A percentile compares a stretch with the other conserved stretches of the same genome.
These are phyloP conservation scores for Peterozyma xylosa DNA, from an alignment of 805 yeast species.

Conservation along the genomic window DNA sequence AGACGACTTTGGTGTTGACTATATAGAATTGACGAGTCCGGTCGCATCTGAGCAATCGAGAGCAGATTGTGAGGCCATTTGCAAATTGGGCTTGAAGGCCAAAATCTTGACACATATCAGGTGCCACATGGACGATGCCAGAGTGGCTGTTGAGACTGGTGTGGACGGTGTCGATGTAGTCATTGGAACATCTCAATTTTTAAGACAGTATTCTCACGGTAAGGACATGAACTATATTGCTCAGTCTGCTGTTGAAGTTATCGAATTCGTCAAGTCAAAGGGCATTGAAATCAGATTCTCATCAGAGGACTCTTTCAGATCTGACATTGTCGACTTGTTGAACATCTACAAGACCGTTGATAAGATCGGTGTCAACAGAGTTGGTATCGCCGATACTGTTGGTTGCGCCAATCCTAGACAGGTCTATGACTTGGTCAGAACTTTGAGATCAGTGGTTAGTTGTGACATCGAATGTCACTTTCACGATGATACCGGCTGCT, in stretches of 20 bases:
- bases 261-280: slow-evolving; percentile 93
- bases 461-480: slow-evolving; percentile 98
- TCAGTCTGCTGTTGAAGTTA: slow-evolving; percentile 91
- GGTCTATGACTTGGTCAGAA: slow-evolving; percentile 92
- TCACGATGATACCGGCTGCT: slow-evolving; percentile 99
- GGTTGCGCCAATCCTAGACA: slow-evolving; percentile 99
- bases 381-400: slow-evolving; percentile 98
- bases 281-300: slow-evolving; percentile 96
- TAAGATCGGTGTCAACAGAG: slow-evolving; percentile 96
- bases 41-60: slow-evolving; percentile 95
- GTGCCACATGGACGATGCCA: slow-evolving; percentile 98
- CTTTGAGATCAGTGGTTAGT: slow-evolving; percentile 85
- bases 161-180: slow-evolving; percentile 99
- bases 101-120: slow-evolving; percentile 94
- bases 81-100: slow-evolving; percentile 93
- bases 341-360: slow-evolving; percentile 95
- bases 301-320: slow-evolving; percentile 95
- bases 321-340: slow-evolving; percentile 89
- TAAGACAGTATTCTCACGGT: slow-evolving; percentile 94
- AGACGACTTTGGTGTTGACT: slow-evolving; percentile 97
- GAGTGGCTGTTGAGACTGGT: slow-evolving; percentile 95
- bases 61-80: slow-evolving; percentile 93
- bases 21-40: slow-evolving; percentile 95
- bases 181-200: slow-evolving; percentile 92
- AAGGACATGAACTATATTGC: slow-evolving; percentile 98